Conservation (phyloP, 495 filamentous ascomycete genomes). For the Neurospora africana region DNA sequence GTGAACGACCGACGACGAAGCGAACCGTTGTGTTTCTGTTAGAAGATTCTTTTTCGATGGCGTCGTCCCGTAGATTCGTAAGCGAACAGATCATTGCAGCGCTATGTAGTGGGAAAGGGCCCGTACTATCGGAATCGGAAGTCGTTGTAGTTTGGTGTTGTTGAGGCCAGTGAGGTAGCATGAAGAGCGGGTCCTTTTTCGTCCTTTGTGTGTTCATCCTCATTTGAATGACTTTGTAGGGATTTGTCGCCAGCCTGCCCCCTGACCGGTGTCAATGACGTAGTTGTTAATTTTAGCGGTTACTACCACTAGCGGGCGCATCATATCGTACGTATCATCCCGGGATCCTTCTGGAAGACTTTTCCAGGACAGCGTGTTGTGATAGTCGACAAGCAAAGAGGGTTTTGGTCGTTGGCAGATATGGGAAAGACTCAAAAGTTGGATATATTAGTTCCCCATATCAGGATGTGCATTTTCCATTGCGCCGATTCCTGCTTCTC, state of each 20-base stretch:
- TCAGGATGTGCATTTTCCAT: constrained; percentile 3
- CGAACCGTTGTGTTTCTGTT: neutral
- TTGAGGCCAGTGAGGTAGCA: neutral
- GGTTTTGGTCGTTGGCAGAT: neutral
- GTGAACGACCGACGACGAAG: neutral
- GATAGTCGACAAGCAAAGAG: neutral
- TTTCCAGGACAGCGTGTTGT: neutral
- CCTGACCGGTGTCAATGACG: neutral
- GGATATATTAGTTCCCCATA: neutral
- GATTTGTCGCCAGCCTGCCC: neutral
- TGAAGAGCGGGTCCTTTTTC: neutral
- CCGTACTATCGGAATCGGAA: constrained; percentile 7
- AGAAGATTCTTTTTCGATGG: neutral
- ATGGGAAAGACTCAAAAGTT: neutral
- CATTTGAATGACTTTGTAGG: constrained; percentile 1
- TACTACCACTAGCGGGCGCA: neutral
- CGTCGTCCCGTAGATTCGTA: neutral
- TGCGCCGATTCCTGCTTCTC: neutral
- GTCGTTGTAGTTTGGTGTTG: too few species aligned
- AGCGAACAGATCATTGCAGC: neutral
- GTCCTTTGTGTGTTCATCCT: constrained; percentile 1
- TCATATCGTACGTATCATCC: neutral
- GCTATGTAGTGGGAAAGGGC: neutral
- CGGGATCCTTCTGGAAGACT: neutral
- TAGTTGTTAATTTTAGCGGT: neutral